Base-by-base conservation (phyloP, 1,284 basidiomycete genomes). In the Irpex rosettiformis region DNA sequence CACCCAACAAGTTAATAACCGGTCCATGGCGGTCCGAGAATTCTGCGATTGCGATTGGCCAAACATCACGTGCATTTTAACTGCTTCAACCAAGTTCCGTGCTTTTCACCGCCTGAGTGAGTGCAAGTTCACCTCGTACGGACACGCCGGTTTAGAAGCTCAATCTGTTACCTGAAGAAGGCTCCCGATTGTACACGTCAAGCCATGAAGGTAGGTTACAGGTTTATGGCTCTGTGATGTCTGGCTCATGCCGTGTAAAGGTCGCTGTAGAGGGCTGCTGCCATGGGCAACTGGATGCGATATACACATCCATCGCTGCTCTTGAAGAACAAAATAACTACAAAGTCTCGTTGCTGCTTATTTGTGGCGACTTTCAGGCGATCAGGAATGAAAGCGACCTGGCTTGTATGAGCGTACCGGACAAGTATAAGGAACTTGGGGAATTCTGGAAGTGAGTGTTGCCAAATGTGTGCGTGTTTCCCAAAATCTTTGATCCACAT, bases 341-440 rank as follows among this genome's bases (percentile, higher is more conserved):
- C 70, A 86, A 84, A 54, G 83, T 96, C 56, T 92, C 96, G 68
- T 76, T 96, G 1, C 82, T 99, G 2, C 81, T 99, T 43, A 87
- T 96, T 48, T 95, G 94, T 63, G 97, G 97, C 16, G 96, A 99
- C 76, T 98, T 99, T 68, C 92, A 96, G 74, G 96, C 97, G 7
- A 79, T 98, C 51, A 82, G 96, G 28, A 97, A 97, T 66, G 77
- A 81, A 61, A 79, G 85, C 58, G 97, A 99, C 75, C 80, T 98
- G 49, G 83, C 91, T 64, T 92, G 90, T 62, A 91, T 99, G 82
- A 88, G 95, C 28, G 93, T 95, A 0, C 96, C 96, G 0, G 78
- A 83, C 58, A 99, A 98, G 73, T 98, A 95, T 75, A 87, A 86
- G 59, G 76, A 82, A 24, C 77, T 99, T 24, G 93, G 94, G 22